Base-by-base conservation (phyloP, 2,329 filamentous ascomycete genomes). In the Diaporthe citriasiana region DNA sequence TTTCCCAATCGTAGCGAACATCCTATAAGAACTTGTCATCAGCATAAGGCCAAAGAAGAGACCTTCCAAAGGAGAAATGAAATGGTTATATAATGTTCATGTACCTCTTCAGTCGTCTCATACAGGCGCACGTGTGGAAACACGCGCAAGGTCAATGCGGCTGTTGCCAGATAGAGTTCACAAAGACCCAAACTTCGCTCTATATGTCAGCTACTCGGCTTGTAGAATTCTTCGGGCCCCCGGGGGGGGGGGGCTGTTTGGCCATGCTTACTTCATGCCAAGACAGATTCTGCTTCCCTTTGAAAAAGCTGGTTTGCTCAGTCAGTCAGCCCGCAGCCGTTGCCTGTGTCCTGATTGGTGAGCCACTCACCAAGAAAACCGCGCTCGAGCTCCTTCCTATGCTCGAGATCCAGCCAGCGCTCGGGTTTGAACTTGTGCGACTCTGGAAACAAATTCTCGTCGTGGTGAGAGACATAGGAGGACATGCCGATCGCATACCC, bases 261-360 rank as follows among this genome's bases (percentile, higher is more conserved):
- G 1, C 12, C n/a, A 38, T 38, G 77, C 78, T 77, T 55, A 80
- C 79, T 79, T 78, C 74, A 78, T 78, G 0, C 78, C 79, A 13
- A 78, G 13, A 38, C 78, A 80, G 17, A 40, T 59, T n/a, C 79
- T 74, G 33, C 75, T 79, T 12, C 79, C 79, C 70, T 74, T 79
- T 13, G 71, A 74, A 33, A 79, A 80, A 5, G 76, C 70, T 45
- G 25, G 15, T 30, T n/a, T 27, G n/a, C n/a, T n/a, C n/a, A 27
- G 30, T 25, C 30, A 27, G 22, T 42, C 22, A 50, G 45, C 45
- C 4, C 22, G 19, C n/a, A 22, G 22, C 45, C 3, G 45, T n/a
- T 9, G 45, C 22, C 9, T 50, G 38, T 5, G 17, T 19, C 13
- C 15, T 60, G 38, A 10, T 6, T 1, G 3, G 38, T 22, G 13